Base-by-base conservation (phyloP, 176 grass and related monocot genomes). In the Carex scoparia region DNA sequence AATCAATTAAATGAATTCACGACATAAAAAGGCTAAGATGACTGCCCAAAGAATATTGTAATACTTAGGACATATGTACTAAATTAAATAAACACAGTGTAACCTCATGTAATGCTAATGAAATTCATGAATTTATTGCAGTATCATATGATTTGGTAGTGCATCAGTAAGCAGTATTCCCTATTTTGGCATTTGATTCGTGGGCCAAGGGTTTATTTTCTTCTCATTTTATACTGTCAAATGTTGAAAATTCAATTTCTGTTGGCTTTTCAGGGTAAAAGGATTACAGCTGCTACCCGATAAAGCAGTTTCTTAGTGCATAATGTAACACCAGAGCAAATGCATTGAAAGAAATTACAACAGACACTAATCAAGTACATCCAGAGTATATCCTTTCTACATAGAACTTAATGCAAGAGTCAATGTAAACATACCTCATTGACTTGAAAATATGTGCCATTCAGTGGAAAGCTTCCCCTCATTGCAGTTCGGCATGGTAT, bases 361-460 rank as follows among this genome's bases (percentile, higher is more conserved):
- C 14, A 71, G 68, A 72, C 8, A 1, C 9, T 9, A 72, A 72
- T 48, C 32, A 84, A 81, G 79, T 79, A 59, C 69, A 72, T 33
- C 7, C 33, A 80, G 32, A 84, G 6, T 59, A 76, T 59, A 76
- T 35, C 61, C 7, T 55, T 66, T 33, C n/a, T 13, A 30, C 53
- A 10, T 54, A 11, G 48, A 74, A 28, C 48, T 11, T 16, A 53
- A 82, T 33, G 19, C 19, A 84, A 18, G 1, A 84, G 57, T 82
- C 61, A 69, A 81, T 79, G 42, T 32, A 7, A 46, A 55, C 63
- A 61, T 84, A 98, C 95, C 91, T 98, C 95, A 61, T 98, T 98
- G 88, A 98, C 92, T 89, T 98, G 95, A 86, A 98, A 98, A 82
- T 98, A 98, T 62, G 95, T 98, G 40, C 95, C 95, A 59, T 98